A percentile compares a stretch with the other conserved stretches of the same genome.
phyloP scores from a whole-genome alignment of 192 early-diverging fungal species.

The Mortierella alpina region DNA sequence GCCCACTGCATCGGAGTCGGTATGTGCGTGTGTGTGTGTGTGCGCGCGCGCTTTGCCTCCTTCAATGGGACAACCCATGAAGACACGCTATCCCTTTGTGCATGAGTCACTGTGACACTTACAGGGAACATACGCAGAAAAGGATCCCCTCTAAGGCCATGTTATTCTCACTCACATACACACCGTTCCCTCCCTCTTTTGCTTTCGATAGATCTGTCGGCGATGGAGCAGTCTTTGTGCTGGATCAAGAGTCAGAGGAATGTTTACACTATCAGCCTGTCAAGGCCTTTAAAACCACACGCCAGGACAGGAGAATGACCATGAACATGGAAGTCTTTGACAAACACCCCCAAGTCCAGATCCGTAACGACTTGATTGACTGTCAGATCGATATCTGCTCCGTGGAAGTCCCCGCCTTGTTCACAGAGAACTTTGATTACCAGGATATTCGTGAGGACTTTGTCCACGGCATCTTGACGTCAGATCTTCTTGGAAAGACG shows the following conservation, averaged over 20 bases:
- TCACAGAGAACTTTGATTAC: conserved; percentile 98
- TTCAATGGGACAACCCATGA: neutral
- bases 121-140: conserved; percentile 5
- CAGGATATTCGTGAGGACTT: conserved; percentile 92
- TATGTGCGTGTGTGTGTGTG: conserved; percentile 15
- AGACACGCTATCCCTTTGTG: neutral
- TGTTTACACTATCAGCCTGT: conserved; percentile 84
- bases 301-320: conserved; percentile 58
- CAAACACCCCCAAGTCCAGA: conserved; percentile 75
- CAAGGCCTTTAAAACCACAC: conserved; percentile 67
- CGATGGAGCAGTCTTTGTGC: conserved; percentile 85
- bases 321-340: conserved; percentile 71
- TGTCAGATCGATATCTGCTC: conserved; percentile 94
- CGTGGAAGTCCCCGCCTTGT: conserved; percentile 88
- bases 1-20: conserved; percentile 52
- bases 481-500: conserved; percentile 86
- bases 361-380: conserved; percentile 95
- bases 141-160: neutral
- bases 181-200: neutral
- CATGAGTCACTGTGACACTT: conserved; percentile 27
- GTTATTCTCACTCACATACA: too few species aligned
- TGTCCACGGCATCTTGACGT: conserved; percentile 88
- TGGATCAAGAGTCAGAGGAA: conserved; percentile 80
- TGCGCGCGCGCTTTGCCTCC: neutral
- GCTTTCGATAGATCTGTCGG: conserved; percentile 60